These are phyloP conservation scores for Pestalotiopsis sp. DNA, from an alignment of 2,329 filamentous ascomycete genomes.

Conservation along the genomic window DNA sequence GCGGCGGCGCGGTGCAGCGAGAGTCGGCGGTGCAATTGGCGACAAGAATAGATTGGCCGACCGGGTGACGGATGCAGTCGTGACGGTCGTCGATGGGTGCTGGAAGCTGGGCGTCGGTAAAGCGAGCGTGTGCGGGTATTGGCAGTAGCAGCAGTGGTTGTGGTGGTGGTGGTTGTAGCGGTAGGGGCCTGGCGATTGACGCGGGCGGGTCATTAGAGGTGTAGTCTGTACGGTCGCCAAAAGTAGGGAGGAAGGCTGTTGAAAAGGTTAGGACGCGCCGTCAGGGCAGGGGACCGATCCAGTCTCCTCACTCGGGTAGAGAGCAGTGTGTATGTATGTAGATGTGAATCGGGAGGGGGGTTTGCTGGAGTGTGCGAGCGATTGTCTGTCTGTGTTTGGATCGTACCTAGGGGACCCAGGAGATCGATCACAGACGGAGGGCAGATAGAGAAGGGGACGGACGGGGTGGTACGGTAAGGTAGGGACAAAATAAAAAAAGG, in stretches of 20 bases:
- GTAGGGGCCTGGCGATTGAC: conserved; percentile 6
- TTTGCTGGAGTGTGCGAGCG: background rate
- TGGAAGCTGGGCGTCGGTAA: background rate
- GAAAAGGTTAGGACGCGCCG: background rate
- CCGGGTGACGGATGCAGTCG: background rate
- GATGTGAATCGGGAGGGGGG: background rate
- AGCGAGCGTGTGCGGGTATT: background rate
- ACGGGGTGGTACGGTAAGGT: no score
- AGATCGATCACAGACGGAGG: background rate
- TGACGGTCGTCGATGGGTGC: background rate
- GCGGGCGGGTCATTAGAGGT: conserved; percentile 6
- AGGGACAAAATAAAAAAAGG: background rate
- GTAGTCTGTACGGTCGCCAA: background rate
- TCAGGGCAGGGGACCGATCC: background rate
- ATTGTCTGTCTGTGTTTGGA: background rate
- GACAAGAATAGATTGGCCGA: conserved; percentile 7
- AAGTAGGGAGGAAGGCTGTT: background rate
- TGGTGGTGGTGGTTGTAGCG: background rate
- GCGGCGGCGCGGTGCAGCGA: conserved; percentile 8
- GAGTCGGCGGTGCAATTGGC: background rate
- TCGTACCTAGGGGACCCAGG: background rate
- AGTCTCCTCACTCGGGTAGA: background rate
- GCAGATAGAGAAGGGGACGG: background rate
- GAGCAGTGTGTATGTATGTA: background rate
- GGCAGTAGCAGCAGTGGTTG: background rate